A percentile compares a stretch with the other conserved stretches of the same genome.
Evolutionary conservation across 208 protist species (phyloP).

Genomic region (Leishmania arabica): DNA sequence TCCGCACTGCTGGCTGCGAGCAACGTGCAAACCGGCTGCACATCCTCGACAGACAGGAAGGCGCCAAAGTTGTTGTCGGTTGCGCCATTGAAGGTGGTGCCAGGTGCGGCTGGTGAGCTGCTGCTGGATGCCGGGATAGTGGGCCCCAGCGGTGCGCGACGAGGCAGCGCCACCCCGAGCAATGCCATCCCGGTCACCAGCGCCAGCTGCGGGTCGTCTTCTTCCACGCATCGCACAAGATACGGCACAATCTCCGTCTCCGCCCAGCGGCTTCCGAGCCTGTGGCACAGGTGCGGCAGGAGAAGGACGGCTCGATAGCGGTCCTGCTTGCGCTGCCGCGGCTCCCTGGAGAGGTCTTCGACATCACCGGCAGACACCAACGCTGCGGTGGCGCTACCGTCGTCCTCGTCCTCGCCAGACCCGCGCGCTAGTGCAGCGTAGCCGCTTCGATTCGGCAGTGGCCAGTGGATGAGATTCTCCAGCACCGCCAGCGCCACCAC

Average conservation of each 20-base stretch:
- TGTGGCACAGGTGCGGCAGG: conserved; percentile 53
- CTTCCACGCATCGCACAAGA: conserved; percentile 73
- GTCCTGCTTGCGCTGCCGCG: conserved; percentile 42
- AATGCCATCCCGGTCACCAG: conserved; percentile 59
- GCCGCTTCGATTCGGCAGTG: conserved; percentile 40
- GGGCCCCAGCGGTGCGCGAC: conserved; percentile 8
- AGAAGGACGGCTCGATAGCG: conserved; percentile 66
- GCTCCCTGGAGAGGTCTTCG: conserved; percentile 51
- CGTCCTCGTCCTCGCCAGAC: conserved; percentile 15
- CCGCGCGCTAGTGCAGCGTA: conserved; percentile 9
- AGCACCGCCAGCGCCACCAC: conserved; percentile 67
- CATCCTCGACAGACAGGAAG: conserved; percentile 40
- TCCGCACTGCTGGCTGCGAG: conserved; percentile 48
- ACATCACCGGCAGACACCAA: conserved; percentile 39
- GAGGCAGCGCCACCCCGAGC: conserved; percentile 47
- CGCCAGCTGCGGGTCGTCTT: conserved; percentile 70
- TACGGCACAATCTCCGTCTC: conserved; percentile 69
- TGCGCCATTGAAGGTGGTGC: background rate
- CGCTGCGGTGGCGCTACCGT: conserved; percentile 18
- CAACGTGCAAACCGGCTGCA: conserved; percentile 45
- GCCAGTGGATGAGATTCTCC: conserved; percentile 82
- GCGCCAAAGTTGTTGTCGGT: background rate
- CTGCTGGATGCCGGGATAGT: background rate
- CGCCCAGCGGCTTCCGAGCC: conserved; percentile 57
- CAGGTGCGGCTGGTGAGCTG: background rate